These are phyloP conservation scores for Cardiospermum halicacabum DNA, from an alignment of 345 rosid genomes.

Conservation along the genomic window DNA sequence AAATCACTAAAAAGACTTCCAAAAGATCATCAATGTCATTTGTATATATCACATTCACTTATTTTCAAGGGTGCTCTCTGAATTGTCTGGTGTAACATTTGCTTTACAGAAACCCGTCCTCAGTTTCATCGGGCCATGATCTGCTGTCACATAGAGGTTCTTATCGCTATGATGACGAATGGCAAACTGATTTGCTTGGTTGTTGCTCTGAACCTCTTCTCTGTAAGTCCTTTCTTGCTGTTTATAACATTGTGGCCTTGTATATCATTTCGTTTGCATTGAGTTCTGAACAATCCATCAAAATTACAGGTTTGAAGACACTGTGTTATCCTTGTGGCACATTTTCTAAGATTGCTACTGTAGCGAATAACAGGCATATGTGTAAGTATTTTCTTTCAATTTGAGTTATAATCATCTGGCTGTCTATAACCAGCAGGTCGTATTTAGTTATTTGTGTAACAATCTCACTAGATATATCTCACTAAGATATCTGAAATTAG, in stretches of 20 bases:
- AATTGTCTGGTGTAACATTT: slow-evolving; percentile 19
- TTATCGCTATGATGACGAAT: slow-evolving; percentile 58
- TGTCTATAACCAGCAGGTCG: not conserved
- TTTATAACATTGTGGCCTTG: not conserved
- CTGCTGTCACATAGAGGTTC: slow-evolving; percentile 58
- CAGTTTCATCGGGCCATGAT: slow-evolving; percentile 68
- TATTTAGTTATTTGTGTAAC: not conserved
- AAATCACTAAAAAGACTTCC: not conserved
- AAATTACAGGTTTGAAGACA: slow-evolving; percentile 69
- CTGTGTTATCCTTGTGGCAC: slow-evolving; percentile 90
- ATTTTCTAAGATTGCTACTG: slow-evolving; percentile 78
- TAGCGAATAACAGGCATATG: slow-evolving; percentile 73
- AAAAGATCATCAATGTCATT: not conserved
- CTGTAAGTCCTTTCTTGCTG: slow-evolving; percentile 45
- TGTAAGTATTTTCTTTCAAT: slow-evolving; percentile 46
- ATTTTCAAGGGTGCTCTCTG: slow-evolving; percentile 1
- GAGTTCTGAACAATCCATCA: slow-evolving; percentile 5
- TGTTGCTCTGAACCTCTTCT: slow-evolving; percentile 92
- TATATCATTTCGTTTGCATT: not conserved
- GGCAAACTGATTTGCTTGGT: slow-evolving; percentile 94
- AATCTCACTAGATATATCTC: slow-evolving; percentile 1
- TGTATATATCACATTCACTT: slow-evolving; percentile 7
- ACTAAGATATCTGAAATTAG: not conserved
- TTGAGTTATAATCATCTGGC: not conserved
- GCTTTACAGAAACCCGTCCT: slow-evolving; percentile 61